These are phyloP conservation scores for Hypoxylon lienhwacheense DNA, from an alignment of 495 filamentous ascomycete species.

Conservation along the genomic window DNA sequence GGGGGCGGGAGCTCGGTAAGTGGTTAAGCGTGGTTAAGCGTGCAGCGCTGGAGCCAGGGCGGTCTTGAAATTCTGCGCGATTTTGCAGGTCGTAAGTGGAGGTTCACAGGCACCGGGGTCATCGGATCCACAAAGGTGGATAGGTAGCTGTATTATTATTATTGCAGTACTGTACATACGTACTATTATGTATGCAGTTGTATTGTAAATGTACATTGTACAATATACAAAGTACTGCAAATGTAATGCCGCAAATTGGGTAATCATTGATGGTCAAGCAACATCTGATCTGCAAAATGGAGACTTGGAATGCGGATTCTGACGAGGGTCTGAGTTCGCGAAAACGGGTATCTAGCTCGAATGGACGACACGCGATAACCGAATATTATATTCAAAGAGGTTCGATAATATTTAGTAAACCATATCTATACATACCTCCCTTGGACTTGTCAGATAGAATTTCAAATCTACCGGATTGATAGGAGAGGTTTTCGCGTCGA, in stretches of 20 bases:
- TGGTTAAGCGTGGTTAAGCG: no score
- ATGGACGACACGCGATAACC: slow-evolving; percentile 26
- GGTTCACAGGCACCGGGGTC: slow-evolving; percentile 32
- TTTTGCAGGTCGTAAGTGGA: slow-evolving; percentile 41
- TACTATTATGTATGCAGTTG: slow-evolving; percentile 8
- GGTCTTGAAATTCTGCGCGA: slow-evolving; percentile 38
- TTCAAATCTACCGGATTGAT: no score
- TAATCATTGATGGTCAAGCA: no score
- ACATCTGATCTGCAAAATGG: slow-evolving; percentile 6
- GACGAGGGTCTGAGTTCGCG: slow-evolving; percentile 19
- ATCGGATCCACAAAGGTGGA: slow-evolving; percentile 37
- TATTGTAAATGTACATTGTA: no score
- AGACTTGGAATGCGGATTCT: slow-evolving; percentile 30
- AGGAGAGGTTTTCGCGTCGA: not conserved
- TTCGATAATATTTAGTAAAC: no score
- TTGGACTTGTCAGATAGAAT: no score
- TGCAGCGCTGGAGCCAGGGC: slow-evolving; percentile 13
- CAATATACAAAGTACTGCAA: no score
- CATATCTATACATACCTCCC: no score
- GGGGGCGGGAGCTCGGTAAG: slow-evolving; percentile 32
- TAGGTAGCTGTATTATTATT: slow-evolving; percentile 32
- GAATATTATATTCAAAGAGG: not conserved
- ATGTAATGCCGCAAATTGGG: no score
- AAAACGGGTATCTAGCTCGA: slow-evolving; percentile 7
- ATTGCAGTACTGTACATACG: slow-evolving; percentile 36